Evolutionary conservation across 306 rosid genomes (phyloP).

Genomic region (Lagenaria siceraria): DNA sequence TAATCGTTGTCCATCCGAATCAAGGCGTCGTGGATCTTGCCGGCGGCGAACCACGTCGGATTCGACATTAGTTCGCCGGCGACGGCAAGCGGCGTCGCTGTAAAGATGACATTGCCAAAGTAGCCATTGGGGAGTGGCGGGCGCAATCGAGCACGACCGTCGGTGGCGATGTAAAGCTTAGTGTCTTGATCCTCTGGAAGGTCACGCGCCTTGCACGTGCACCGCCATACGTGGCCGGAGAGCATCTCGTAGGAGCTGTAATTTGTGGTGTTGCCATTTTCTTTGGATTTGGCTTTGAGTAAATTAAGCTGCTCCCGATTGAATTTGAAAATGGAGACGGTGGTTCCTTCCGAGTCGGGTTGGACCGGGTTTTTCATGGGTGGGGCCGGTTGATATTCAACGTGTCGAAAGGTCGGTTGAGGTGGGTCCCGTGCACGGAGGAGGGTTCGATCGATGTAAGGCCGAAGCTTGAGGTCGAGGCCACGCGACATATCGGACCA

Average conservation of each 20-base stretch:
- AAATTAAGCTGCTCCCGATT: constrained; percentile 45
- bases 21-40: constrained; percentile 57
- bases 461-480: constrained; percentile 50
- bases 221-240: constrained; percentile 76
- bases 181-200: constrained; percentile 64
- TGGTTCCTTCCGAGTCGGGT: constrained; percentile 16
- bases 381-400: constrained; percentile 76
- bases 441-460: constrained; percentile 61
- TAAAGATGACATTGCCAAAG: constrained; percentile 82
- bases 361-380: constrained; percentile 38
- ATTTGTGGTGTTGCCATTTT: constrained; percentile 40
- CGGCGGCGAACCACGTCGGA: constrained; percentile 77
- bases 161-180: constrained; percentile 70
- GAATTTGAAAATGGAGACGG: constrained; percentile 53
- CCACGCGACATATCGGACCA: constrained; percentile 95
- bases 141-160: constrained; percentile 67
- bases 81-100: constrained; percentile 53
- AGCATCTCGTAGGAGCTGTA: constrained; percentile 83
- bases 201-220: constrained; percentile 50
- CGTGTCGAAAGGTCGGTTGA: constrained; percentile 52
- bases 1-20: constrained; percentile 53
- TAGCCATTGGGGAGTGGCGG: constrained; percentile 78
- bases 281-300: constrained; percentile 56
- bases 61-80: constrained; percentile 61
- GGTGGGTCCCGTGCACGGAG: constrained; percentile 71